Evolutionary conservation across 805 yeast genomes (phyloP).

Genomic region (Helenozyma baotianmanensis): DNA sequence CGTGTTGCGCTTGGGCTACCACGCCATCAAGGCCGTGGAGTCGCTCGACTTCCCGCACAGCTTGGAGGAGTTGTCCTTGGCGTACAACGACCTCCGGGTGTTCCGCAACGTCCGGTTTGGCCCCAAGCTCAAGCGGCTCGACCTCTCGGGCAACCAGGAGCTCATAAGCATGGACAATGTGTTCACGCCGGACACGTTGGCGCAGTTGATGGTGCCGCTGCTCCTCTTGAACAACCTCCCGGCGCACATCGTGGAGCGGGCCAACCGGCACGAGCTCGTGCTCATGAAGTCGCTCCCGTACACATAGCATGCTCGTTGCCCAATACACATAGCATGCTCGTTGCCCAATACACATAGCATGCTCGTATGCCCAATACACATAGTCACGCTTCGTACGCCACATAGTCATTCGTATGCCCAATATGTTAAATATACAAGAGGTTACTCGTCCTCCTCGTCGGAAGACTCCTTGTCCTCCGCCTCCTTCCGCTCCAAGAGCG

Average conservation of each 20-base stretch:
- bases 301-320: too few species aligned
- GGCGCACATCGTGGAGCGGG: constrained; percentile 33
- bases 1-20: constrained; percentile 35
- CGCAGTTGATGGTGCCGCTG: constrained; percentile 33
- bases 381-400: too few species aligned
- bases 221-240: constrained; percentile 34
- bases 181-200: constrained; percentile 32
- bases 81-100: constrained; percentile 36
- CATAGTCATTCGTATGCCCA: too few species aligned
- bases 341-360: too few species aligned
- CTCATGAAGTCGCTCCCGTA: constrained; percentile 27
- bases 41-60: constrained; percentile 34
- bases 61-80: constrained; percentile 28
- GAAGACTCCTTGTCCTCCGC: constrained; percentile 81
- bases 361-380: too few species aligned
- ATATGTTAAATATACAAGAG: constrained; percentile 14
- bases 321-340: too few species aligned
- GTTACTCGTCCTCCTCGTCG: constrained; percentile 59
- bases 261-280: constrained; percentile 30
- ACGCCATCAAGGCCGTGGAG: constrained; percentile 35
- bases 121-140: constrained; percentile 27
- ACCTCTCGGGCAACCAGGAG: constrained; percentile 41
- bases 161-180: constrained; percentile 34
- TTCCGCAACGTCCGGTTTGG: constrained; percentile 36
- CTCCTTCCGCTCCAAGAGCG: constrained; percentile 89